These are phyloP conservation scores for Trametes maxima DNA, from an alignment of 768 basidiomycete genomes.

Conservation along the genomic window DNA sequence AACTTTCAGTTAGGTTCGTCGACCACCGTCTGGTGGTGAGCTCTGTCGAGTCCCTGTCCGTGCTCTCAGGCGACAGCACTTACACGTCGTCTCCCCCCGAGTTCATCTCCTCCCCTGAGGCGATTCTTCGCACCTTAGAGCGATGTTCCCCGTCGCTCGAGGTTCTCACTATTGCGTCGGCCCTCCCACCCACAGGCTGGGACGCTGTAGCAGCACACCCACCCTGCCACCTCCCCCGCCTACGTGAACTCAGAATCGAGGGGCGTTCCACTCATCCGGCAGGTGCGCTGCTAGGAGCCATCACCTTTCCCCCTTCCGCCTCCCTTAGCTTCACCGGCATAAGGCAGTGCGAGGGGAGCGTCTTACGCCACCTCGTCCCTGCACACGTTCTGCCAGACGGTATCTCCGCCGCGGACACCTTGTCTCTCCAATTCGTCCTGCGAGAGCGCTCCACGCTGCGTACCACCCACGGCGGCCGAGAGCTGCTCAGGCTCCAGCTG, in stretches of 20 bases:
- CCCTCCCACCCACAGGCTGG: background rate
- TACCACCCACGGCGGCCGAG: background rate
- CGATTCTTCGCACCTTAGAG: background rate
- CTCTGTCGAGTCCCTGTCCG: background rate
- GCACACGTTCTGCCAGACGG: background rate
- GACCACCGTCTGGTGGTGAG: background rate
- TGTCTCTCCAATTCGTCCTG: background rate
- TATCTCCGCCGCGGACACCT: background rate
- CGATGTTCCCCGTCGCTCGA: background rate
- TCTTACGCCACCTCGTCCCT: background rate
- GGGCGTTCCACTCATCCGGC: background rate
- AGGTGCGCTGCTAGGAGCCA: background rate
- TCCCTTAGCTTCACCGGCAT: background rate
- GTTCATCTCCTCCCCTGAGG: background rate
- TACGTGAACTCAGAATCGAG: background rate
- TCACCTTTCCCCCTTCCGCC: background rate
- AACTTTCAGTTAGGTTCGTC: background rate
- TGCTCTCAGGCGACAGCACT: background rate
- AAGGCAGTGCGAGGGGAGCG: background rate
- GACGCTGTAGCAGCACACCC: background rate
- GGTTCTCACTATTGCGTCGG: background rate
- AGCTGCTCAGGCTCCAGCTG: background rate
- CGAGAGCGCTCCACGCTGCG: background rate
- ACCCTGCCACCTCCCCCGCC: background rate
- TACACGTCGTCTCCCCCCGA: background rate